Percentiles rank a stretch among this genome's conserved stretches.
Conservation (phyloP, 176 grass and related monocot species). For the Musa itinerans region DNA sequence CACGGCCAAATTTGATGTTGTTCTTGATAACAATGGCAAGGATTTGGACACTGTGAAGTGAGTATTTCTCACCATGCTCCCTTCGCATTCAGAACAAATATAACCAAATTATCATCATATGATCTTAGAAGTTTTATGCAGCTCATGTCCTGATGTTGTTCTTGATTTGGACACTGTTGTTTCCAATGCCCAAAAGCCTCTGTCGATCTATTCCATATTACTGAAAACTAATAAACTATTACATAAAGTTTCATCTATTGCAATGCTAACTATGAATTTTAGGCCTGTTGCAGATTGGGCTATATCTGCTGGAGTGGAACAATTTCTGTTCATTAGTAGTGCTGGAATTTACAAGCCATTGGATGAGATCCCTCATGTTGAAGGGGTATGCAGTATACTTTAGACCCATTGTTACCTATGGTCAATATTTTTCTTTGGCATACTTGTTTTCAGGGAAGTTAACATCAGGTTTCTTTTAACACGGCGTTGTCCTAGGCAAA, state of each 20-base stretch:
- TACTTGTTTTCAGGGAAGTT: too few relatives aligned
- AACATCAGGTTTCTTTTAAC: too few relatives aligned
- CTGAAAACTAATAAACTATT: not conserved
- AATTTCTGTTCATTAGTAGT: constrained; percentile 90
- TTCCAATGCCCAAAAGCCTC: too few relatives aligned
- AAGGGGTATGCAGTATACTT: constrained; percentile 42
- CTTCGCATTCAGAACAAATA: not conserved
- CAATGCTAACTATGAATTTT: constrained; percentile 23
- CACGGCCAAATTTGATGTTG: constrained; percentile 51
- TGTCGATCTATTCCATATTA: too few relatives aligned
- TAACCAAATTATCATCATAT: not conserved
- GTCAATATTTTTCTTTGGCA: not conserved
- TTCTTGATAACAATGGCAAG: constrained; percentile 93
- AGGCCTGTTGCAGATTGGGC: constrained; percentile 91
- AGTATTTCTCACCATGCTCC: not conserved
- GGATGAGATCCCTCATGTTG: constrained; percentile 65
- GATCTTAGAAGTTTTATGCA: too few relatives aligned
- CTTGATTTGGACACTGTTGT: too few relatives aligned
- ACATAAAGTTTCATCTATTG: not conserved
- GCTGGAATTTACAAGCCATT: constrained; percentile 69
- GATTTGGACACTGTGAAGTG: constrained; percentile 90
- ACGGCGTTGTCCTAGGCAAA: too few relatives aligned
- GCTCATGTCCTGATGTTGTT: too few relatives aligned
- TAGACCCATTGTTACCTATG: not conserved
- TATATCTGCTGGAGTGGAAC: constrained; percentile 46